These are phyloP conservation scores for Kandelia obovata DNA, from an alignment of 345 rosid genomes.

Conservation along the genomic window DNA sequence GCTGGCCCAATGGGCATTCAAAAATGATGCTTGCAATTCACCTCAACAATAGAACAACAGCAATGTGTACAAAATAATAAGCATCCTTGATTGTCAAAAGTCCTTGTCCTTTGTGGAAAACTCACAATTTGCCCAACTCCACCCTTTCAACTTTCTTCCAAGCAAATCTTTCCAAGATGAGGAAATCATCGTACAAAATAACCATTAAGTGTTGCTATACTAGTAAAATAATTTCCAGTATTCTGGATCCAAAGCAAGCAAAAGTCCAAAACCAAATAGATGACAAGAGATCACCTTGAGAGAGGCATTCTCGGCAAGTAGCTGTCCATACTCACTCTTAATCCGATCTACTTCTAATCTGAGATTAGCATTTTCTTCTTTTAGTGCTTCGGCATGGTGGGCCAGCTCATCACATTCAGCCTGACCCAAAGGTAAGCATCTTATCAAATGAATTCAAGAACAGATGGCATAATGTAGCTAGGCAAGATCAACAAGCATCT, in stretches of 20 bases:
- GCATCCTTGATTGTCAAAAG: not conserved
- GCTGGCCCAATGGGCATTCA: no score
- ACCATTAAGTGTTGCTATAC: not conserved
- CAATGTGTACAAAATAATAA: not conserved
- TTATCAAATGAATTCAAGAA: slow-evolving; percentile 20
- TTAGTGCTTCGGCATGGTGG: slow-evolving; percentile 68
- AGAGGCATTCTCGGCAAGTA: slow-evolving; percentile 65
- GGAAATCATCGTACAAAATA: not conserved
- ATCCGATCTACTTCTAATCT: slow-evolving; percentile 76
- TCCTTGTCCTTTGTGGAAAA: not conserved
- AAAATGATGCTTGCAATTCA: not conserved
- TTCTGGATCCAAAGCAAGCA: not conserved
- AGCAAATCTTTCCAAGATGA: not conserved
- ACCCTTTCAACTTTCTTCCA: not conserved
- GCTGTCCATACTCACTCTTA: slow-evolving; percentile 80
- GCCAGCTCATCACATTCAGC: slow-evolving; percentile 98
- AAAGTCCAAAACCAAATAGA: slow-evolving; percentile 5
- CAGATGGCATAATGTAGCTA: not conserved
- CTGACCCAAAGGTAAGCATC: slow-evolving; percentile 40
- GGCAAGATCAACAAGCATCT: not conserved
- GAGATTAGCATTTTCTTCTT: slow-evolving; percentile 79
- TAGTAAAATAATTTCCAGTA: not conserved
- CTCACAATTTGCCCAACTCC: not conserved
- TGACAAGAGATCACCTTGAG: slow-evolving; percentile 55
- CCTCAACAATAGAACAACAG: not conserved